These are phyloP conservation scores for Cutaneotrichosporon cyanovorans DNA, from an alignment of 1,284 basidiomycete species.

Conservation along the genomic window DNA sequence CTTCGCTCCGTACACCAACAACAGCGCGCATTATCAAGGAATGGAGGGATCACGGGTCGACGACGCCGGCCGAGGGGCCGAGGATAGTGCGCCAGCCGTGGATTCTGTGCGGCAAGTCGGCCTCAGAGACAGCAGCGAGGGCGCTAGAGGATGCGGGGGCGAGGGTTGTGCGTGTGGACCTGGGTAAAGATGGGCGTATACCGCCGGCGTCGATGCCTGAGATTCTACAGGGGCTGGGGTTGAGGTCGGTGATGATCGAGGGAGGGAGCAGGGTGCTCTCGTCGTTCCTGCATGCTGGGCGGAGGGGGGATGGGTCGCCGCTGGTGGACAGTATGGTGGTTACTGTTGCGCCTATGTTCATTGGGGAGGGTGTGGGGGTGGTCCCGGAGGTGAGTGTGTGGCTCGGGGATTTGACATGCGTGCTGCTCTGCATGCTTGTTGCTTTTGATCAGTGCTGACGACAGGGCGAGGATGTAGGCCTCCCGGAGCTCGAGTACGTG, in stretches of 20 bases:
- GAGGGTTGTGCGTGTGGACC: conserved; percentile 36
- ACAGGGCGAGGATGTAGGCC: conserved; percentile 24
- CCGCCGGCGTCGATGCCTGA: conserved; percentile 53
- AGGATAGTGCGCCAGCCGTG: conserved; percentile 65
- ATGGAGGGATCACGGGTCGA: conserved; percentile 8
- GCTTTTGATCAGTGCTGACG: too few species aligned
- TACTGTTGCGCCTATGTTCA: conserved; percentile 71
- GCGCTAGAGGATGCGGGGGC: conserved; percentile 42
- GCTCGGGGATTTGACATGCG: too few species aligned
- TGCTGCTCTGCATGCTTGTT: too few species aligned
- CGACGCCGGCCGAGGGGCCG: conserved; percentile 21
- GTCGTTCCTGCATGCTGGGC: conserved; percentile 55
- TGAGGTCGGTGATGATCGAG: conserved; percentile 85
- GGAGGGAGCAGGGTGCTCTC: conserved; percentile 79
- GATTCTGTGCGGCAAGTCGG: conserved; percentile 53
- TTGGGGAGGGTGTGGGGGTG: conserved; percentile 64
- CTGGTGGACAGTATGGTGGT: conserved; percentile 67
- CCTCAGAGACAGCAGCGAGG: conserved; percentile 18
- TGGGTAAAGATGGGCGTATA: conserved; percentile 49
- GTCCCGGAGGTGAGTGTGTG: conserved; percentile 27
- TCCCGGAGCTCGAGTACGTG: conserved; percentile 29
- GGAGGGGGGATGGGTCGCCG: conserved; percentile 34
- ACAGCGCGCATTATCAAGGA: conserved; percentile 61
- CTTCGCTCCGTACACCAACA: conserved; percentile 58
- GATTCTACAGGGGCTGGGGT: conserved; percentile 52